Evolutionary conservation across 768 basidiomycete genomes (phyloP), one percentile per base, ranked within the genome.

Genomic region (Vishniacozyma victoriae): DNA sequence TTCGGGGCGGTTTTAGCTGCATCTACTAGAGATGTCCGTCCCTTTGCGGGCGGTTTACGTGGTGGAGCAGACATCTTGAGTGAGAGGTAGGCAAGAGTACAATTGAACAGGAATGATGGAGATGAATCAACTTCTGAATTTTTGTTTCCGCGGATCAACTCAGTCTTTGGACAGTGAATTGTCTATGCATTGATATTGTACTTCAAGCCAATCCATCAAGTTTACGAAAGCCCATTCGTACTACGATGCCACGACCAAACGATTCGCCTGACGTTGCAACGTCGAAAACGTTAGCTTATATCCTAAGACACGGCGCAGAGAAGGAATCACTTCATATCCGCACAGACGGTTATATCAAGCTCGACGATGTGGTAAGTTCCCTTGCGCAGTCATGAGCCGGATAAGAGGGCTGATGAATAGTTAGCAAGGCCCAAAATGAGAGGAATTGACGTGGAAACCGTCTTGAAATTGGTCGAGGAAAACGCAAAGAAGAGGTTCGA

Each of bases 261-360:
- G 87, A 92, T 58, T 74, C 80, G 3, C 81, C 80, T 0, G 81
- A 85, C 41, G 79, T 85, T 5, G 78, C 81, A 11, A 59, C 86
- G 13, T 89, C 87, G 13, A 96, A 95, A 72, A 86, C 87, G 0
- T 73, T 97, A 7, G 85, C 90, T 0, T 96, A 85, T 79, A 75
- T 97, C 20, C 79, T 97, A n/a, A 80, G 92, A 3, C 93, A 97
- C 69, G 88, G 85, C 0, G 89, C 91, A 16, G 76, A 80, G 55
- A 80, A 79, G 29, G 83, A 92, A 52, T 80, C 83, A 0, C 66
- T 96, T 4, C 61, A 74, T 3, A 84, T 96, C 75, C 80, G 92
- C 6, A 63, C 76, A 24, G 93, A 96, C 62, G 93, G 93, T 14
- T 96, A 83, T 64, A 82, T 90, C 3, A 78, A 79, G 55, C 86